Evolutionary conservation across 169 alveolate genomes (phyloP), one percentile per base, ranked within the genome.

Genomic region (Babesia divergens): DNA sequence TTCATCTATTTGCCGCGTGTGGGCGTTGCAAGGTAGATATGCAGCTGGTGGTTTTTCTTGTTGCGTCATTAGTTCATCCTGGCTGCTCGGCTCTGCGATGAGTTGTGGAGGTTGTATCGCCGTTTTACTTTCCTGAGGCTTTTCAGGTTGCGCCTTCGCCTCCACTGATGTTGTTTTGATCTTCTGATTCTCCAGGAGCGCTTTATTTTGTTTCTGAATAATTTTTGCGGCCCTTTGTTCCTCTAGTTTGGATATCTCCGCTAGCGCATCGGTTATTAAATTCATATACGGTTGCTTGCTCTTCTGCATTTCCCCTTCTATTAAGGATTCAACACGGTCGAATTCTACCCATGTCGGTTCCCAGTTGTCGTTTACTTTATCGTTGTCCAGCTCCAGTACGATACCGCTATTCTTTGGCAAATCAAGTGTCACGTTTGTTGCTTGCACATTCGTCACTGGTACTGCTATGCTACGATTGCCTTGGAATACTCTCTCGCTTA

Each of bases 401-500:
- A 32, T 20, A 11, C 22, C 49, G 51, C 16, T 13, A 16, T 68
- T 20, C 24, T 42, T 14, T 5, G 29, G 55, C 18, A 42, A 5
- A 2, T 1, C 1, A 13, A 35, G 3, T 7, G 37, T n/a, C 3
- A 11, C 50, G 4, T 20, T 16, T 0, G 9, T 18, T 11, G 16
- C 43, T 6, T 43, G 7, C 1, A 52, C 32, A 22, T 22, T 34
- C 14, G 29, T 14, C 16, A 42, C 16, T 28, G 85, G 81, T 22
- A 76, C 71, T 16, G 13, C 22, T 18, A 76, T 6, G 31, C 53
- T 49, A 16, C 77, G 81, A 22, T 76, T 49, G 35, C 35, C 71
- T 3, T 37, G 24, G 22, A 76, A 64, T 18, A 64, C 62, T 31
- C 43, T 20, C 47, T 76, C 85, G 55, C 66, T 50, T 24, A 76